Evolutionary conservation across 495 filamentous ascomycete genomes (phyloP), one percentile per base, ranked within the genome.

Genomic region (Cryomyces minteri): DNA sequence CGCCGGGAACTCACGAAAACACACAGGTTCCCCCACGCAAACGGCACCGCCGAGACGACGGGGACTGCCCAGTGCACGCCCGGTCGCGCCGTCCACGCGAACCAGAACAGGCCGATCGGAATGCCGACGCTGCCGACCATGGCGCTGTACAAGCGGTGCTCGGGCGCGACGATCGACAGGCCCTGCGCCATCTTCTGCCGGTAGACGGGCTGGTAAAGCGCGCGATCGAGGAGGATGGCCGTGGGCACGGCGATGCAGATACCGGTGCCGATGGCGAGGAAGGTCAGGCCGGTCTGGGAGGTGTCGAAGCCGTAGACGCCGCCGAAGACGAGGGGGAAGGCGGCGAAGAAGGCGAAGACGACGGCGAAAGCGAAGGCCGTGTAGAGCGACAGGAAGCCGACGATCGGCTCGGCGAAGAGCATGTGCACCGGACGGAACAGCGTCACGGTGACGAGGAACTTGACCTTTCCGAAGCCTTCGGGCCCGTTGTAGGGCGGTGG

Each of bases 281-380:
- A 67, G 12, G 64, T 62, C 7, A 65, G 49, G 2, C 64, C 65
- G 33, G 52, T 57, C 43, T 57, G 50, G 12, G 57, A 48, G 18
- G 56, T 42, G 7, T 53, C 56, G 52, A 62, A 68, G 29, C 44
- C 48, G 52, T 67, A 67, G 5, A 57, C 56, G 14, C 48, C 41
- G 4, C 47, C 44, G 1, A 67, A 47, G 18, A 64, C 64, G 7
- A 55, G 55, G 0, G 65, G 65, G 18, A 68, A 59, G 6, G 61
- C 49, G 52, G 64, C 63, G 57, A 68, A 68, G 49, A 50, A 62
- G 31, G 59, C 53, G 44, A 66, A 63, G 7, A 63, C 49, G 32
- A 63, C 52, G 31, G 49, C 62, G 48, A 66, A 66, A 49, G 56
- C 58, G 53, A 63, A 54, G 6, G 48, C 54, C 9, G 63, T 45